Conservation (phyloP, 768 basidiomycete species). For the Amanita polypyramis region DNA sequence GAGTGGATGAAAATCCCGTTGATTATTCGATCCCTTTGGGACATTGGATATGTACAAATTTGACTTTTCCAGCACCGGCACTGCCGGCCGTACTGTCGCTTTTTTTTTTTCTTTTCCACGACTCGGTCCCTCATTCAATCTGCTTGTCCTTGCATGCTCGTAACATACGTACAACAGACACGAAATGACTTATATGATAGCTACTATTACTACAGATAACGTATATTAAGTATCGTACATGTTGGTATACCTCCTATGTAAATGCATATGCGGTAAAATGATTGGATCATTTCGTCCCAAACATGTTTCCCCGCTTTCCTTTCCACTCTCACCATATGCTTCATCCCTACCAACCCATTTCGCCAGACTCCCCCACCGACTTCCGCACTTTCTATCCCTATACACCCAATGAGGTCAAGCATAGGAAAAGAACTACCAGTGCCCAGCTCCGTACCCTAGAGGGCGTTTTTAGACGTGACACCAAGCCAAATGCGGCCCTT, state of each 20-base stretch:
- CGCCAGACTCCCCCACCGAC: conserved; percentile 66
- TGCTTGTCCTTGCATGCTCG: conserved; percentile 8
- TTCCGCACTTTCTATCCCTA: conserved; percentile 83
- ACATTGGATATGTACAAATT: conserved; percentile 8
- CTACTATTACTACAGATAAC: conserved; percentile 8
- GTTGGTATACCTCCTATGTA: conserved; percentile 1
- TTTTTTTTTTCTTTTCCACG: too few relatives aligned
- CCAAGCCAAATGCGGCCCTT: conserved; percentile 79
- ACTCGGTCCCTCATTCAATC: background rate
- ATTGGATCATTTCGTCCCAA: conserved; percentile 13
- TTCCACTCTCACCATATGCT: conserved; percentile 19
- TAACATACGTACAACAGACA: conserved; percentile 2
- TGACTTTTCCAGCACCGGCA: background rate
- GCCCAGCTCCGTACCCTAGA: conserved; percentile 87
- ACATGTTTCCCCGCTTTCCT: conserved; percentile 24
- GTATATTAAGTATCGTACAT: conserved; percentile 6
- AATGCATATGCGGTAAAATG: conserved; percentile 4
- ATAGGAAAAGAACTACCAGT: conserved; percentile 81
- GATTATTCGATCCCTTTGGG: conserved; percentile 12
- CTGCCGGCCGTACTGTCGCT: background rate
- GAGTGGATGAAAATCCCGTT: conserved; percentile 17
- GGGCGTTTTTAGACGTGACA: conserved; percentile 74
- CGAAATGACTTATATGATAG: conserved; percentile 7
- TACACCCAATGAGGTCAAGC: conserved; percentile 89
- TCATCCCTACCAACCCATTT: conserved; percentile 24